These are phyloP conservation scores for Podaxis sp. DNA, from an alignment of 768 basidiomycete genomes.

Conservation along the genomic window DNA sequence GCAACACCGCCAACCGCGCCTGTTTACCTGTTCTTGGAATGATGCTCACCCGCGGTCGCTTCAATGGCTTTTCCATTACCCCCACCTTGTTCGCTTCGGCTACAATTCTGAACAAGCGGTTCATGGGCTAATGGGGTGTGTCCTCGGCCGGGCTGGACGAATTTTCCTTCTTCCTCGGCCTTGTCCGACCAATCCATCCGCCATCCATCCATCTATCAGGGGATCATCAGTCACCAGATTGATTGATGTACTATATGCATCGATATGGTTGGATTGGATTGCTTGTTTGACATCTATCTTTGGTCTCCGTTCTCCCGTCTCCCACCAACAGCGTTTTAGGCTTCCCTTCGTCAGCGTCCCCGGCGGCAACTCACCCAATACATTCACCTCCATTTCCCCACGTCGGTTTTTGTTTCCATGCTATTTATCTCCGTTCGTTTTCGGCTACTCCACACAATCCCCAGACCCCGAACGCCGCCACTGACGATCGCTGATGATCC, in stretches of 20 bases:
- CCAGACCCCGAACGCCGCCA: neutral
- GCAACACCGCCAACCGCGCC: neutral
- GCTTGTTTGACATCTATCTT: neutral
- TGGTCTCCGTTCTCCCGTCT: neutral
- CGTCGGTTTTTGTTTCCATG: neutral
- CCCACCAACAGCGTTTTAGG: neutral
- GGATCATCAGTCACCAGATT: conserved; percentile 1
- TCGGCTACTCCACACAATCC: neutral
- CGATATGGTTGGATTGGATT: neutral
- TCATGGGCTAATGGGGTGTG: neutral
- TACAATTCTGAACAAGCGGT: neutral
- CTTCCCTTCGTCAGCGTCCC: neutral
- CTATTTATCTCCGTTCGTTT: neutral
- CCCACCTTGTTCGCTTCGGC: neutral
- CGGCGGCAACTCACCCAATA: neutral
- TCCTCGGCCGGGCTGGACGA: neutral
- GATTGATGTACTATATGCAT: conserved; percentile 4
- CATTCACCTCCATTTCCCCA: neutral
- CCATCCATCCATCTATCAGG: conserved; percentile 9
- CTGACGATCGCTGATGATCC: neutral
- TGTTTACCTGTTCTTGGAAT: neutral
- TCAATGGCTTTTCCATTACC: neutral
- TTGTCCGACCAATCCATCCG: neutral
- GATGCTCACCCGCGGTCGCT: neutral
- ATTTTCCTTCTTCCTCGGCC: conserved; percentile 7